Evolutionary conservation across 768 basidiomycete genomes (phyloP), one percentile per base, ranked within the genome.

Genomic region (Suillus clintonianus): DNA sequence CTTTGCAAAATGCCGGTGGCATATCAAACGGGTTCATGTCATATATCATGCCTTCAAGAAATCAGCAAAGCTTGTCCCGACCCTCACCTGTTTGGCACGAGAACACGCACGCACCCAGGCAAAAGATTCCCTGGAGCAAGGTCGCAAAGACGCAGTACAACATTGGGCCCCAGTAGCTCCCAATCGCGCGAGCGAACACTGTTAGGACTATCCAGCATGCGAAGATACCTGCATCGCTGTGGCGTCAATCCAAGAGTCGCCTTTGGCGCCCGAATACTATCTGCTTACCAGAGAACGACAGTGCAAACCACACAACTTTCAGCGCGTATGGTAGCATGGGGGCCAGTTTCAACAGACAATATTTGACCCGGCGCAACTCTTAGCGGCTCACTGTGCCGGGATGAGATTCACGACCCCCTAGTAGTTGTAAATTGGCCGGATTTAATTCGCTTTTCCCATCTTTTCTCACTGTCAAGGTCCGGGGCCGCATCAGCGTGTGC

Each of bases 1-100:
- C 79, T 41, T 84, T 74, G 68, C 89, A 90, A 66, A 90, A 89
- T 34, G 70, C 66, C 41, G 70, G 74, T 10, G 88, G 86, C 87
- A 90, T 90, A 22, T 63, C 69, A 56, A 76, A 77, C 1, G 89
- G 86, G 66, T 86, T 78, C 89, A 90, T 89, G 58, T 75, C 72
- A 80, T 85, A 89, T 15, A 86, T 79, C 74, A 90, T 82, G 13
- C 89, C 89, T 89, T 56, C 27, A 24, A 66, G 22, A 19, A 58
- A 14, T 57, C 37, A 68, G 51, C 36, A 41, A 41, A 57, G 17
- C 3, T 4, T 13, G 11, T 4, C n/a, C n/a, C 11, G n/a, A 22
- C 45, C 22, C 24, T 54, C 30, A 19, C 36, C 54, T 27, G 9
- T 22, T 17, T 17, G 4, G 15, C 27, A 14, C 6, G 32, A 53